Evolutionary conservation across 192 early-diverging fungal genomes (phyloP).

Genomic region (Linnemannia zychae): DNA sequence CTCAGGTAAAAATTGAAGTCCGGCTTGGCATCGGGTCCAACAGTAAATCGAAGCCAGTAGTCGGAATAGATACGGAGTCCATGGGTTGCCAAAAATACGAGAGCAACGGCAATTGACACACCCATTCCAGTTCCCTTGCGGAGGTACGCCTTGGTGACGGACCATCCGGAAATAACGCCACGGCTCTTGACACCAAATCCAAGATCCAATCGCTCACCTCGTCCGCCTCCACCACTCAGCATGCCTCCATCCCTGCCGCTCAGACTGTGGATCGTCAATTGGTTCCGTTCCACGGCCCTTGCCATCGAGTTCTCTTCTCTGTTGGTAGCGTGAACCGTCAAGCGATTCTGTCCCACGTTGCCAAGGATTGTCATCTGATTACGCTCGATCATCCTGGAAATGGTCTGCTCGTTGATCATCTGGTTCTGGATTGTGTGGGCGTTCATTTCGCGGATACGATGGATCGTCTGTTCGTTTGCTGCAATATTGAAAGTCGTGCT

Average conservation of each 20-base stretch:
- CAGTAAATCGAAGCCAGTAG: constrained; percentile 60
- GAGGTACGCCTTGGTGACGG: constrained; percentile 54
- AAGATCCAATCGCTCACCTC: constrained; percentile 55
- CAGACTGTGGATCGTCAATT: constrained; percentile 78
- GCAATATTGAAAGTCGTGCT: constrained; percentile 30
- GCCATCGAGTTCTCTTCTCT: constrained; percentile 69
- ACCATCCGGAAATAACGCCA: constrained; percentile 42
- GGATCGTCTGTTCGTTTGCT: constrained; percentile 62
- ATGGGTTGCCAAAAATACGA: constrained; percentile 72
- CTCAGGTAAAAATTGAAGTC: constrained; percentile 64
- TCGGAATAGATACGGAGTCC: constrained; percentile 70
- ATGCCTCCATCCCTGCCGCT: constrained; percentile 60
- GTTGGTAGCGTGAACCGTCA: constrained; percentile 47
- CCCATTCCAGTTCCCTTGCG: constrained; percentile 63
- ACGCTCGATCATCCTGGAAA: constrained; percentile 79
- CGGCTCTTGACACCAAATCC: constrained; percentile 54
- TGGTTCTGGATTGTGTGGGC: constrained; percentile 67
- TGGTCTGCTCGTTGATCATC: constrained; percentile 77
- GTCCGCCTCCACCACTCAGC: constrained; percentile 37
- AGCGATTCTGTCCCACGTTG: constrained; percentile 56
- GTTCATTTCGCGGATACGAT: constrained; percentile 67
- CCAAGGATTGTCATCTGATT: constrained; percentile 72
- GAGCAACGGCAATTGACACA: constrained; percentile 60
- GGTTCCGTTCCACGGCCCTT: constrained; percentile 77
- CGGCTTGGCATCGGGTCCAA: constrained; percentile 23